Evolutionary conservation across 495 filamentous ascomycete species (phyloP), one percentile per base, ranked within the genome.

Genomic region (Monascus purpureus): DNA sequence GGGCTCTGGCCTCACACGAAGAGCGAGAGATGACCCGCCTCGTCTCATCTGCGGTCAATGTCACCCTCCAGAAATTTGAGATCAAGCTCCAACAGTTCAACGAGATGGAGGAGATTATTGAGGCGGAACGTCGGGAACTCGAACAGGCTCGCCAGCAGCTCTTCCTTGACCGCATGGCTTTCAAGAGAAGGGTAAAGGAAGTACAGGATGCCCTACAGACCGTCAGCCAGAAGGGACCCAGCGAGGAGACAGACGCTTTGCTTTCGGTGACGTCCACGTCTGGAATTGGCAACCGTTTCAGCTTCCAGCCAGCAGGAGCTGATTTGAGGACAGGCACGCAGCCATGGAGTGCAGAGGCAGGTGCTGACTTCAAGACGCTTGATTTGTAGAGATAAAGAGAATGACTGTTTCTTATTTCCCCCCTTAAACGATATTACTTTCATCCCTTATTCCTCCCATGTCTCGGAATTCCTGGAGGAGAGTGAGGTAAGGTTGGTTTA

Each of bases 1-100:
- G 80, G 8, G 88, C 79, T 4, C 73, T 97, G 17, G 83, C 85
- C 7, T 94, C 90, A 0, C 85, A 95, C 45, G 85, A 93, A 52
- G 90, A 97, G 55, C 84, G 90, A 17, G 82, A 93, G 50, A 88
- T 94, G 80, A 88, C 88, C 17, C 74, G 80, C 11, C 76, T 95
- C 27, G 82, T 95, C 14, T 84, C 82, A 8, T 72, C 81, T 2
- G 65, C 84, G 0, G 80, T 93, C 33, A 93, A 93, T 50, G 61
- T 83, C 11, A 84, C 78, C 12, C 67, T 94, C 17, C 71, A 82
- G 45, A 87, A 87, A 52, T 70, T 85, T 48, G 79, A 87, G 46
- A 62, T 86, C 34, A 87, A 87, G 62, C 64, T 90, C 31, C 73
- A 80, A 43, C 93, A 95, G 49, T 97, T 97, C 65, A 79, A 82